Conservation (phyloP, 2,329 filamentous ascomycete genomes). For the Aureobasidium sp. region DNA sequence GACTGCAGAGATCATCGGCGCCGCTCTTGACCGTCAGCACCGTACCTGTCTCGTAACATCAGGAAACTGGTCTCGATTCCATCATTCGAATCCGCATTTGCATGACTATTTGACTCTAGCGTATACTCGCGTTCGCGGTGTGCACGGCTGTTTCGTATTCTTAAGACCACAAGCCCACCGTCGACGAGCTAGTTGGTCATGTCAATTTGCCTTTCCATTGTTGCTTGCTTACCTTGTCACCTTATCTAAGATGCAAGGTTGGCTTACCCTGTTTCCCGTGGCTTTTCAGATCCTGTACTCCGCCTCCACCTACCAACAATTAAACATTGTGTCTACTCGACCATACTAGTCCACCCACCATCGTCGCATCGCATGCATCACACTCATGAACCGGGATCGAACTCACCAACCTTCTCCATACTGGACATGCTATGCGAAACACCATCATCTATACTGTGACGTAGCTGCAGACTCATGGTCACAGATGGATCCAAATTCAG, state of each 20-base stretch:
- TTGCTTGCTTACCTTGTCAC: conserved; percentile 9
- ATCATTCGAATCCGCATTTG: not conserved
- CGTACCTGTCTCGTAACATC: not conserved
- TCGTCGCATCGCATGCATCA: not conserved
- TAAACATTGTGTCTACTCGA: not conserved
- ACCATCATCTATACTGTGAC: conserved; percentile 4
- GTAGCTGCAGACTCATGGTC: not conserved
- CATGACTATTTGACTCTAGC: conserved; percentile 8
- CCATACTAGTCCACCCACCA: not conserved
- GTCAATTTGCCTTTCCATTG: conserved; percentile 8
- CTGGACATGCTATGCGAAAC: conserved; percentile 1
- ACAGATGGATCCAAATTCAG: conserved; percentile 1
- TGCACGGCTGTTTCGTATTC: conserved; percentile 12
- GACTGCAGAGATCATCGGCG: not conserved
- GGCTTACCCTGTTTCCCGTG: conserved; percentile 8
- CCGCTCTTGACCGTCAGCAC: not conserved
- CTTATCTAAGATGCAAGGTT: conserved; percentile 12
- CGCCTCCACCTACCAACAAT: conserved; percentile 1
- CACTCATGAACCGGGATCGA: not conserved
- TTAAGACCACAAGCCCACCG: conserved; percentile 5
- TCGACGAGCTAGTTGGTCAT: not conserved
- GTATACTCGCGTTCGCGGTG: conserved; percentile 2
- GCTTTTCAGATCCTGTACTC: conserved; percentile 1
- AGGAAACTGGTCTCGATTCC: conserved; percentile 2
- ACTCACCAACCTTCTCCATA: not conserved